Percentiles rank a stretch among this genome's conserved stretches.
Evolutionary conservation across 2,329 filamentous ascomycete species (phyloP).

Genomic region (Trichoderma atrobrunneum): DNA sequence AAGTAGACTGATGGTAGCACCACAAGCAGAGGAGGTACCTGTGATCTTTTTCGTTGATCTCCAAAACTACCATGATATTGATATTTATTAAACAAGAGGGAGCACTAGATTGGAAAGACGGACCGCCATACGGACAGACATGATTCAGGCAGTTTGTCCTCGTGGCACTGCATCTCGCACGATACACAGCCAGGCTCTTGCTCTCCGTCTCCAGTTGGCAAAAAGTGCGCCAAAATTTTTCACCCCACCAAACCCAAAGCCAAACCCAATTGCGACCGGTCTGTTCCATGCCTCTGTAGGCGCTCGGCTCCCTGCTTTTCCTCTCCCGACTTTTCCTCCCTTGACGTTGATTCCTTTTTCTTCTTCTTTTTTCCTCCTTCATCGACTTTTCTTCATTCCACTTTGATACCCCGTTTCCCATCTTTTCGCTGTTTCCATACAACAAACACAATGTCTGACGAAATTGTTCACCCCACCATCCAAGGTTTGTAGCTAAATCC

Average conservation of each 20-base stretch:
- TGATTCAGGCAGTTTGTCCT: not conserved
- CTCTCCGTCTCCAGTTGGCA: not conserved
- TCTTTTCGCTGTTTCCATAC: conserved; percentile 17
- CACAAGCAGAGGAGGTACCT: not conserved
- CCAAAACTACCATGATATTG: not conserved
- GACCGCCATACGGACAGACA: not conserved
- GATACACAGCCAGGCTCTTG: not conserved
- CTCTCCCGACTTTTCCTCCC: not conserved
- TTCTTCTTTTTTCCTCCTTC: not conserved
- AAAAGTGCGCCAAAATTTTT: conserved; percentile 19
- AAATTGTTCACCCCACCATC: conserved; percentile 74
- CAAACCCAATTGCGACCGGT: conserved; percentile 5
- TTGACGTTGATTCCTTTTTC: not conserved
- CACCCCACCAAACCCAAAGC: conserved; percentile 25
- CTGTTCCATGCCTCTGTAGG: conserved; percentile 21
- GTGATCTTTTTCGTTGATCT: not conserved
- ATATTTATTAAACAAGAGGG: no score
- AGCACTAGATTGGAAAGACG: not conserved
- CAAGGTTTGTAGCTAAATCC: conserved; percentile 46
- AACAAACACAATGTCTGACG: conserved; percentile 54
- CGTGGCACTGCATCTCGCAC: not conserved
- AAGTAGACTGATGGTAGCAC: not conserved
- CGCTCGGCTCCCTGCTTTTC: conserved; percentile 4
- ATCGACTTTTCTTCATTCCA: not conserved
- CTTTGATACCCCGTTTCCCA: conserved; percentile 11